A percentile compares a stretch with the other conserved stretches of the same genome.
phyloP scores from a whole-genome alignment of 129 eudicot species.

The Heracleum sosnowskyi region DNA sequence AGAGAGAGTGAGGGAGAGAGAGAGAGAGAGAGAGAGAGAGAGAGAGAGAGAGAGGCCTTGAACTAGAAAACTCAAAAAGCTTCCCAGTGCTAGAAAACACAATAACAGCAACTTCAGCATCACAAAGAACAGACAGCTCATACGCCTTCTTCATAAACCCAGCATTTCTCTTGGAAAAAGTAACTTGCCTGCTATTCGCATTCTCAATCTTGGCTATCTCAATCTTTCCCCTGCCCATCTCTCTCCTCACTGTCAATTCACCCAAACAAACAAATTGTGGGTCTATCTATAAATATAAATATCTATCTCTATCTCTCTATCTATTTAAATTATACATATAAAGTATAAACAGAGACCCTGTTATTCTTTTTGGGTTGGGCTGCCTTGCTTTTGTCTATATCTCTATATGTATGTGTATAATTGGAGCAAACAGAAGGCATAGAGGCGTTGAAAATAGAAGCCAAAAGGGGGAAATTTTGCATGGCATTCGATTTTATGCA shows the following conservation, averaged over 20 bases:
- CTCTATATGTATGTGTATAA: not conserved
- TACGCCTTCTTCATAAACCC: not conserved
- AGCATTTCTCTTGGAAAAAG: not conserved
- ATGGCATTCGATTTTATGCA: slow-evolving; percentile 10
- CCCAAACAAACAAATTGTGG: not conserved
- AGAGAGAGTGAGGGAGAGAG: not conserved
- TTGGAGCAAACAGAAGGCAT: not conserved
- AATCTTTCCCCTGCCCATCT: slow-evolving; percentile 5
- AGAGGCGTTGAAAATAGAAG: not conserved
- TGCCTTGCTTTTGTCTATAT: not conserved
- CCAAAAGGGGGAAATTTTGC: not conserved
- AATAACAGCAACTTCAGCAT: not conserved
- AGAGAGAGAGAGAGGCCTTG: not conserved
- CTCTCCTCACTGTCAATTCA: not conserved
- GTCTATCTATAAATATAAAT: not conserved
- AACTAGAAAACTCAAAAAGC: not conserved
- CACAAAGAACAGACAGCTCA: not conserved
- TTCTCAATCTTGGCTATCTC: not conserved
- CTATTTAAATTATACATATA: not conserved
- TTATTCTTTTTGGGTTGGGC: not conserved
- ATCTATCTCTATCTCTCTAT: not conserved
- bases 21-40: not conserved
- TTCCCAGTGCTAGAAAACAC: not conserved
- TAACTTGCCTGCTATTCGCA: not conserved
- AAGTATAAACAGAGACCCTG: not conserved